Conservation (phyloP, 306 rosid species). For the Cucumis melo region DNA sequence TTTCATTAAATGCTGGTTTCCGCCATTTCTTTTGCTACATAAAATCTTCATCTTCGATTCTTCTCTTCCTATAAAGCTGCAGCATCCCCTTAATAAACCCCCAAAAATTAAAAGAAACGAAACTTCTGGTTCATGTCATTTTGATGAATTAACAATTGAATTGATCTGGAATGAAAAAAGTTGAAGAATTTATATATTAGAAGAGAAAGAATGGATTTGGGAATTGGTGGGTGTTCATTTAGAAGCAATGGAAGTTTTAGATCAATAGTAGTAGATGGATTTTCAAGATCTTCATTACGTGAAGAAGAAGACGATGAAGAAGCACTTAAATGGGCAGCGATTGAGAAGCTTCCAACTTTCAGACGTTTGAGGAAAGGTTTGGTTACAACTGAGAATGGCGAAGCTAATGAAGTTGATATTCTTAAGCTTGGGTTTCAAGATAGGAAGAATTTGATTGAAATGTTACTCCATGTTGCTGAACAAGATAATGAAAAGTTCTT, state of each 20-base stretch:
- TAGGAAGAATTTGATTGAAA: slow-evolving; percentile 18
- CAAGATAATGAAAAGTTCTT: slow-evolving; percentile 19
- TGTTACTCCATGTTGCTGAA: slow-evolving; percentile 11
- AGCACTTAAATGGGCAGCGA: slow-evolving; percentile 27
- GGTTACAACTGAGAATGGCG: slow-evolving; percentile 1
- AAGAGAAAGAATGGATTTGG: background rate
- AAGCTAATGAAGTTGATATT: slow-evolving; percentile 10
- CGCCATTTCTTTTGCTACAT: background rate
- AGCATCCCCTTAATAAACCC: too few species aligned
- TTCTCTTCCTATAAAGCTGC: background rate
- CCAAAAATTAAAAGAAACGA: too few species aligned
- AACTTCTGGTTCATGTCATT: too few species aligned
- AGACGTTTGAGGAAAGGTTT: slow-evolving; percentile 20
- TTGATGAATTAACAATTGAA: too few species aligned
- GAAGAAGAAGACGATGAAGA: slow-evolving; percentile 28
- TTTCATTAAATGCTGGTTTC: too few species aligned
- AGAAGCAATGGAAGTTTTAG: slow-evolving; percentile 6
- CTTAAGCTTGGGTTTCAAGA: slow-evolving; percentile 9
- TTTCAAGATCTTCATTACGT: slow-evolving; percentile 6
- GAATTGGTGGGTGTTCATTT: slow-evolving; percentile 1
- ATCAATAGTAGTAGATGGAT: background rate
- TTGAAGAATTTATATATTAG: too few species aligned
- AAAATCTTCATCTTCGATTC: background rate
- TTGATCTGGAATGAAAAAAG: too few species aligned
- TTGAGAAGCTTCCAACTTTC: slow-evolving; percentile 23